Percentiles rank a stretch among this genome's conserved stretches.
These are phyloP conservation scores for Zostera marina DNA, from an alignment of 116 monocot species.

Conservation along the genomic window DNA sequence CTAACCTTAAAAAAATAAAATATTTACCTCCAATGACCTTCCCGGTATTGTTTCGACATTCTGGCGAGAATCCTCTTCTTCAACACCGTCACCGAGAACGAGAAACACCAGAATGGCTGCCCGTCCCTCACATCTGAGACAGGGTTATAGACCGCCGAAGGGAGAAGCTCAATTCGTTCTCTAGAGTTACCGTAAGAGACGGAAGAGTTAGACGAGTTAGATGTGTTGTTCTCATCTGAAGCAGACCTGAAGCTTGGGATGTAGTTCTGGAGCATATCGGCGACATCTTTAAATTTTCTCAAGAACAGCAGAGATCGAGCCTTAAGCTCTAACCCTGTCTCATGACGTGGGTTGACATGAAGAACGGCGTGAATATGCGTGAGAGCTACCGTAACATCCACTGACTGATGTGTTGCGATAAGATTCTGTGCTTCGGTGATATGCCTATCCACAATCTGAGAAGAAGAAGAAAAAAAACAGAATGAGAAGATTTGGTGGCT, in stretches of 20 bases:
- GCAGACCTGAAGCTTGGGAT: conserved; percentile 60
- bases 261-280: conserved; percentile 80
- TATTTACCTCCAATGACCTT: conserved; percentile 82
- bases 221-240: conserved; percentile 33
- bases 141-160: conserved; percentile 1
- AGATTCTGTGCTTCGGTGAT: conserved; percentile 41
- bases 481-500: background rate
- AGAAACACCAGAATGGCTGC: conserved; percentile 42
- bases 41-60: conserved; percentile 19
- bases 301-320: conserved; percentile 56
- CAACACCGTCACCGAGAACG: conserved; percentile 60
- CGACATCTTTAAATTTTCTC: conserved; percentile 65
- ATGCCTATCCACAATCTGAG: conserved; percentile 52
- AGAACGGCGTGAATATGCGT: conserved; percentile 54
- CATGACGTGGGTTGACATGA: conserved; percentile 37
- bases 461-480: background rate
- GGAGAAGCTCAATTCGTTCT: conserved; percentile 33
- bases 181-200: conserved; percentile 15
- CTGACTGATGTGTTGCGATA: conserved; percentile 33
- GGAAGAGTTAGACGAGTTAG: conserved; percentile 8
- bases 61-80: conserved; percentile 66
- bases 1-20: background rate
- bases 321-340: conserved; percentile 67
- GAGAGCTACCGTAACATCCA: conserved; percentile 32
- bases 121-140: conserved; percentile 6